Evolutionary conservation across 2,329 filamentous ascomycete genomes (phyloP), one percentile per base, ranked within the genome.

Genomic region (Pseudogymnoascus sp.): DNA sequence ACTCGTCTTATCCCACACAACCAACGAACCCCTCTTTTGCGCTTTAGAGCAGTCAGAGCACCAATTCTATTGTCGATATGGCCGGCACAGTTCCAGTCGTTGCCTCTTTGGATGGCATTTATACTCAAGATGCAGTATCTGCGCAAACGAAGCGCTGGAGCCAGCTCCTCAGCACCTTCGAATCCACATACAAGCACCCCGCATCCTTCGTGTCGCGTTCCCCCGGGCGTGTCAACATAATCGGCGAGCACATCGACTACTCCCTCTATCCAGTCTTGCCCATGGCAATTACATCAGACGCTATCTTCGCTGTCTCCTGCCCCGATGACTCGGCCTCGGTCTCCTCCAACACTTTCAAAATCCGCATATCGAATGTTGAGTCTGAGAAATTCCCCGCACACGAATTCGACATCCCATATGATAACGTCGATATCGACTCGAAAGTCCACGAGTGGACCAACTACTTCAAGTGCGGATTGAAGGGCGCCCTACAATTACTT

Each of bases 191-290:
- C 76, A 87, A 86, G 69, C 81, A 85, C 61, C 78, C 81, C 14
- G 86, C 93, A 40, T 83, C 89, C 65, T 97, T 96, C 71, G 86
- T 97, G 18, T 85, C 93, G 8, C 87, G 95, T 67, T 96, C 93
- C 63, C 95, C 95, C 1, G 95, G 95, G 65, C 86, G 95, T 69
- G 95, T 99, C 69, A 97, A 97, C 79, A 95, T 99, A 73, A 97
- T 99, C 74, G 95, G 95, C 75, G 95, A 99, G 82, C 95, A 99
- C 79, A 96, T 99, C 72, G 95, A 99, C 79, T 99, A 99, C 79
- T 96, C 91, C 12, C 85, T 99, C 18, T 99, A 97, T 80, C 88
- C 95, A 70, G 93, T 97, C 65, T 82, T 99, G 23, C 95, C 95
- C 62, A 97, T 97, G 86, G 95, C 93, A 67, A 92, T 97, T 69